These are phyloP conservation scores for Aspergillus persii DNA, from an alignment of 2,329 filamentous ascomycete genomes.

Conservation along the genomic window DNA sequence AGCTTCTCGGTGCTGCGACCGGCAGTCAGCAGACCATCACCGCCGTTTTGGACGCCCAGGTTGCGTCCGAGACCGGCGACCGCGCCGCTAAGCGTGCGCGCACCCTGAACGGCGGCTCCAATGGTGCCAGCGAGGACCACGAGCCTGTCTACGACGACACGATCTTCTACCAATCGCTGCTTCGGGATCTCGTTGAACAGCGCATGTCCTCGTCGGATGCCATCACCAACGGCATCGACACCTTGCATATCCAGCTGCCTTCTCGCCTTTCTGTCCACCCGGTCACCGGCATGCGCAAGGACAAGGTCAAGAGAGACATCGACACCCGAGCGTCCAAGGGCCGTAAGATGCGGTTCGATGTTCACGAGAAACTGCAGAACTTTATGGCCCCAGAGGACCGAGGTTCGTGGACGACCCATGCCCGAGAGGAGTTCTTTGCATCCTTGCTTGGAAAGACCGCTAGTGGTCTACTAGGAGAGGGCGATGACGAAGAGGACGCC, in stretches of 20 bases:
- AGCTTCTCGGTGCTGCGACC: slow-evolving; percentile 56
- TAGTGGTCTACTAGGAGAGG: slow-evolving; percentile 63
- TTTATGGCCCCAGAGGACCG: slow-evolving; percentile 94
- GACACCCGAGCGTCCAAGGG: slow-evolving; percentile 96
- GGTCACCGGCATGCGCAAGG: slow-evolving; percentile 45
- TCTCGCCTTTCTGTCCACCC: slow-evolving; percentile 35
- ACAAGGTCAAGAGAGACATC: slow-evolving; percentile 75
- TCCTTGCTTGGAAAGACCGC: slow-evolving; percentile 65
- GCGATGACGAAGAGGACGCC: slow-evolving; percentile 51
- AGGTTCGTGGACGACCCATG: slow-evolving; percentile 73
- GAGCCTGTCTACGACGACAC: slow-evolving; percentile 84
- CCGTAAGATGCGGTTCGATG: slow-evolving; percentile 86
- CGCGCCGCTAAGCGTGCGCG: slow-evolving; percentile 34
- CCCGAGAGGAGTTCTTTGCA: slow-evolving; percentile 73
- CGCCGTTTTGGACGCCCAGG: slow-evolving; percentile 44
- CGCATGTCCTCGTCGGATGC: slow-evolving; percentile 64
- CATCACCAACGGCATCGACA: slow-evolving; percentile 46
- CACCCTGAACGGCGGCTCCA: slow-evolving; percentile 9
- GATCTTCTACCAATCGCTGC: slow-evolving; percentile 87
- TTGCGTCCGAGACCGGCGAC: slow-evolving; percentile 40
- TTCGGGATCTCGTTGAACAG: slow-evolving; percentile 91
- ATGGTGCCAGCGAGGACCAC: slow-evolving; percentile 7
- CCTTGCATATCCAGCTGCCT: slow-evolving; percentile 36
- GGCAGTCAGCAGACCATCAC: slow-evolving; percentile 52
- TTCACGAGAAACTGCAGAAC: slow-evolving; percentile 96